Base-by-base conservation (phyloP, 2,329 filamentous ascomycete species). In the Neopestalotiopsis clavispora region DNA sequence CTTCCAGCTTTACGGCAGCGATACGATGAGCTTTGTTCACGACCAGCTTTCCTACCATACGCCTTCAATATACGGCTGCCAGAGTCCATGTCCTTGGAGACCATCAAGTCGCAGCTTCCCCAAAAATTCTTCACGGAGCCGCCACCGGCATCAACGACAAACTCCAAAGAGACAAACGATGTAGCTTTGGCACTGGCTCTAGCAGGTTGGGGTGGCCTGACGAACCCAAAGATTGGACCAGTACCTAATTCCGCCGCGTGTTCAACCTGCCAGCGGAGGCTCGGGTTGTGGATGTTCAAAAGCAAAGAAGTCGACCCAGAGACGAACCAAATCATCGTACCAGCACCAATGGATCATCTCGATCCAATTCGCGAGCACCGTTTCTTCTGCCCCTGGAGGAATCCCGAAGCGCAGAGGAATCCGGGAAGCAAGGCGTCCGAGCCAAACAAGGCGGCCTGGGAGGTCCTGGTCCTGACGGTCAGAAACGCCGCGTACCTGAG, bases 221-320 rank as follows among this genome's bases (percentile, higher is more conserved):
- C 81, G 6, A 86, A 88, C 72, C 72, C 81, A 13, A 81, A 85
- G 77, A 81, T 90, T 75, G 79, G 90, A 77, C 80, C 89, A 1
- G 88, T 92, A 28, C 89, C 91, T 56, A 92, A 94, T 70, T 88
- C 95, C 17, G 91, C 93, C 5, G 90, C 90, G 4, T 99, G 96
- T 79, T 87, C 91, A 69, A 93, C 94, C 23, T 99, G 96, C 78
- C 92, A 97, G 76, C 90, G 96, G 69, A 90, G 95, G 1, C 85
- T 98, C 0, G 96, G 96, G 0, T 85, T 99, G 2, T 99, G 96
- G 96, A 92, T 99, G 84, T 98, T 97, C 79, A 92, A 90, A 75
- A 91, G 90, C 78, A 94, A 91, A 79, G 88, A 89, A 74, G 87
- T 92, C 38, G 86, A 89, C 69, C 82, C 83, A 1, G 80, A 82